These are phyloP conservation scores for Fusarium torreyae DNA, from an alignment of 2,329 filamentous ascomycete genomes.

Conservation along the genomic window DNA sequence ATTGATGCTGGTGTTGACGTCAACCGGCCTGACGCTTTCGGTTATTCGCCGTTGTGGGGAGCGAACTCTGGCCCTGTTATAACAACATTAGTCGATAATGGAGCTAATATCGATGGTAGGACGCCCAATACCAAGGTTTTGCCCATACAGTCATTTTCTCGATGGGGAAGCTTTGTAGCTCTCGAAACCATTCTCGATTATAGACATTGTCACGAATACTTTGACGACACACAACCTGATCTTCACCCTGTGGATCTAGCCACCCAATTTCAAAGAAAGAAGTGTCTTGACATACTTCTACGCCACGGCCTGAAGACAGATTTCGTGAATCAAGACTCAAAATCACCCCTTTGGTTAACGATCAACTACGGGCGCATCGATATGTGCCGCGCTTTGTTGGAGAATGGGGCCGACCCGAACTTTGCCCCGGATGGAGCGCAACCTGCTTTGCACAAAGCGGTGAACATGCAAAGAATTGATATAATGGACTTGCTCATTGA, in stretches of 20 bases:
- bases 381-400: not conserved
- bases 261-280: accelerated
- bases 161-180: not conserved
- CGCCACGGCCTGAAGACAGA: not conserved
- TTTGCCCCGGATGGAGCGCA: not conserved
- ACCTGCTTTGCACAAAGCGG: not conserved
- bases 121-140: not conserved
- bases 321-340: accelerated
- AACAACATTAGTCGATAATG: not conserved
- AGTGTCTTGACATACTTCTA: not conserved
- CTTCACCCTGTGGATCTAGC: accelerated
- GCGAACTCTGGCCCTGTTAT: not conserved
- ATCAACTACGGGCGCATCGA: not conserved
- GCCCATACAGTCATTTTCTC: not conserved
- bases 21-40: not conserved
- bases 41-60: not conserved
- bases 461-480: not conserved
- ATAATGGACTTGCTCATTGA: not conserved
- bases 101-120: not conserved
- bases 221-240: not conserved
- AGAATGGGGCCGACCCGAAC: not conserved
- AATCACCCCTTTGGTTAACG: not conserved
- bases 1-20: not conserved
- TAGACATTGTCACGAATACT: not conserved
- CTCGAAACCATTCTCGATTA: not conserved